phyloP scores from a whole-genome alignment of 1,284 basidiomycete genomes.

The Ganoderma resinaceum region DNA sequence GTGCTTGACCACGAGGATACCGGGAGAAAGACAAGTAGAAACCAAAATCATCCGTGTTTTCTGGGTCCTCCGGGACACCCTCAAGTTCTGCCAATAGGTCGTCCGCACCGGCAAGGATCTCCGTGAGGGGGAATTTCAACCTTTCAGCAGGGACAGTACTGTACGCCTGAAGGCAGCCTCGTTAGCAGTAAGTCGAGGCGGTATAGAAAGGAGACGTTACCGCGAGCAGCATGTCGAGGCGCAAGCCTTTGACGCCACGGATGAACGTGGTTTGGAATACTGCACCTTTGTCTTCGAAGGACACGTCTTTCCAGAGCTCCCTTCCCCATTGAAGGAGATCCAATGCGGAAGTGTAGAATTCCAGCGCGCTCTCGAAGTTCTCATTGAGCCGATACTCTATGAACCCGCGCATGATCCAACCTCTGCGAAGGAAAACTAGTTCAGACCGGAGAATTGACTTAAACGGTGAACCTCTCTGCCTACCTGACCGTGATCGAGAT shows the following conservation, averaged over 20 bases:
- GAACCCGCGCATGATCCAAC: slow-evolving; percentile 36
- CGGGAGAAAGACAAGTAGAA: slow-evolving; percentile 42
- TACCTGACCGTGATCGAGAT: slow-evolving; percentile 49
- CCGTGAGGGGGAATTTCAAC: slow-evolving; percentile 34
- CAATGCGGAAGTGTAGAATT: slow-evolving; percentile 38
- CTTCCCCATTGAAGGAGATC: slow-evolving; percentile 50
- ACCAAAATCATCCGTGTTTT: slow-evolving; percentile 30
- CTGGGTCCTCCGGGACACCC: slow-evolving; percentile 15
- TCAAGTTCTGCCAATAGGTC: slow-evolving; percentile 40
- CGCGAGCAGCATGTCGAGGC: slow-evolving; percentile 41
- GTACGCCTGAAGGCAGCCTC: slow-evolving; percentile 20
- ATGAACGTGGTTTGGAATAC: slow-evolving; percentile 44
- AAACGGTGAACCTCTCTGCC: not conserved
- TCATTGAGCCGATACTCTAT: slow-evolving; percentile 30
- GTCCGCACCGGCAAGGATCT: slow-evolving; percentile 39
- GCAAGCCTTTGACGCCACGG: slow-evolving; percentile 41
- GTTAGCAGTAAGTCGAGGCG: not conserved
- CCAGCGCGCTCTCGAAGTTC: slow-evolving; percentile 19
- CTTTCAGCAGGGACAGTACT: slow-evolving; percentile 16
- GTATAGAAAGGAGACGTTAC: slow-evolving; percentile 30
- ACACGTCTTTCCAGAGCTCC: slow-evolving; percentile 43
- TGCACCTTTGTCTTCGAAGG: slow-evolving; percentile 37
- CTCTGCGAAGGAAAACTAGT: not conserved
- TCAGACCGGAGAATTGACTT: not conserved
- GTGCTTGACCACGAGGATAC: slow-evolving; percentile 46